Evolutionary conservation across 2,329 filamentous ascomycete genomes (phyloP).

Genomic region (Pseudogymnoascus sp.): DNA sequence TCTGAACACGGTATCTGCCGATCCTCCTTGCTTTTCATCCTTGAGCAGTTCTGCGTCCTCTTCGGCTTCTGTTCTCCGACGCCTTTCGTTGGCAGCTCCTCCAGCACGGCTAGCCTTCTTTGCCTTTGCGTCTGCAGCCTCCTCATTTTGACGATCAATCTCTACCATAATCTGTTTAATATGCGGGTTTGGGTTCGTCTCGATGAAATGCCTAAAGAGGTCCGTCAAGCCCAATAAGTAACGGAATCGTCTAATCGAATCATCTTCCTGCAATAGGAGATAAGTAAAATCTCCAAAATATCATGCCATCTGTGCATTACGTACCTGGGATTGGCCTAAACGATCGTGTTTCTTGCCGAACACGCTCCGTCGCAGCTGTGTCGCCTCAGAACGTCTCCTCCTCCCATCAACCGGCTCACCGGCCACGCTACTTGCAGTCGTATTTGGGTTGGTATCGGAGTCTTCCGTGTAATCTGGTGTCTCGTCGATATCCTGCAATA

Average conservation of each 20-base stretch:
- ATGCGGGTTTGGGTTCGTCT: slow-evolving; percentile 89
- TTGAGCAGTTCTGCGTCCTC: slow-evolving; percentile 85
- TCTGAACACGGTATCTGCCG: slow-evolving; percentile 82
- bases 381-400: slow-evolving; percentile 77
- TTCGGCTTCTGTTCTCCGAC: slow-evolving; percentile 89
- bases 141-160: slow-evolving; percentile 87
- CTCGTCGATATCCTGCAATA: slow-evolving; percentile 49
- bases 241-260: slow-evolving; percentile 86
- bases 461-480: slow-evolving; percentile 60
- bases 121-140: slow-evolving; percentile 54
- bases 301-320: slow-evolving; percentile 13
- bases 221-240: slow-evolving; percentile 94
- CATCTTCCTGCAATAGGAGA: slow-evolving; percentile 61
- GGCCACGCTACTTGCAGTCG: slow-evolving; percentile 72
- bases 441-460: slow-evolving; percentile 59
- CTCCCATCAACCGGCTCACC: slow-evolving; percentile 75
- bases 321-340: slow-evolving; percentile 84
- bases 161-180: slow-evolving; percentile 90
- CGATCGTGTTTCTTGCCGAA: slow-evolving; percentile 92
- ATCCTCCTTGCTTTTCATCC: slow-evolving; percentile 81
- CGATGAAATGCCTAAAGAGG: slow-evolving; percentile 97
- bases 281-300: neutral
- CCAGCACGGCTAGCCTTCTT: slow-evolving; percentile 73
- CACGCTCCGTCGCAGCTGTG: slow-evolving; percentile 82
- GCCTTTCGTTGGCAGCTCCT: slow-evolving; percentile 68